Base-by-base conservation (phyloP, 129 eudicot species). In the Centrapalus pauciflorus region DNA sequence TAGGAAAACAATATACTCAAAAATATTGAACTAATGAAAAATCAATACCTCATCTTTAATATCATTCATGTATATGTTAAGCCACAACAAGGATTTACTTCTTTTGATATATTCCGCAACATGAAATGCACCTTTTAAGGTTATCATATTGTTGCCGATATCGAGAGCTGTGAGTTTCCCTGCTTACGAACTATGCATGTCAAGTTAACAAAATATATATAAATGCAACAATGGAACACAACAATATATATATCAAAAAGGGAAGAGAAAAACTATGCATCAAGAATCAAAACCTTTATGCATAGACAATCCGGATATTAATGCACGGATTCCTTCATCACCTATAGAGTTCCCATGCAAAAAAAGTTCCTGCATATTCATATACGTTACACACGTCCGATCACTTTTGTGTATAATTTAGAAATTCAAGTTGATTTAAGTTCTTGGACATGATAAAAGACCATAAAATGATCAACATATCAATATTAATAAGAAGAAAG, bases 311-410 rank as follows among this genome's bases (percentile, higher is more conserved):
- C 99, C 95, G 40, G 90, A n/a, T 73, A 93, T 80, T 43, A 93
- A 77, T 65, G 95, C 86, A 48, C 87, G 87, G 19, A 82, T 84
- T 58, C 99, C 99, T 86, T 93, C 99, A 80, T 93, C 95, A 20
- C 99, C 99, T 26, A 93, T 73, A 48, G 89, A 76, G 77, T 93
- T 93, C 29, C 99, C 99, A 62, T 82, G 88, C 84, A 93, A 55
- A 75, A 72, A 85, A 25, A 93, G 95, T 63, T 89, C 92, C 99
- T 93, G 83, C 29, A 79, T 74, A 33, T 56, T 32, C 14, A 65
- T 30, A 32, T 27, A 30, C 6, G 21, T 14, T 32, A 28, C 26
- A 61, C 32, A 68, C 38, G 30, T 62, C 52, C 62, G 63, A 46
- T 41, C 24, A 56, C 46, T 40, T 33, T 23, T 34, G 52, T 20